A percentile compares a stretch with the other conserved stretches of the same genome.
Evolutionary conservation across 805 yeast genomes (phyloP).

Genomic region (Teunomyces barrocoloradensis): DNA sequence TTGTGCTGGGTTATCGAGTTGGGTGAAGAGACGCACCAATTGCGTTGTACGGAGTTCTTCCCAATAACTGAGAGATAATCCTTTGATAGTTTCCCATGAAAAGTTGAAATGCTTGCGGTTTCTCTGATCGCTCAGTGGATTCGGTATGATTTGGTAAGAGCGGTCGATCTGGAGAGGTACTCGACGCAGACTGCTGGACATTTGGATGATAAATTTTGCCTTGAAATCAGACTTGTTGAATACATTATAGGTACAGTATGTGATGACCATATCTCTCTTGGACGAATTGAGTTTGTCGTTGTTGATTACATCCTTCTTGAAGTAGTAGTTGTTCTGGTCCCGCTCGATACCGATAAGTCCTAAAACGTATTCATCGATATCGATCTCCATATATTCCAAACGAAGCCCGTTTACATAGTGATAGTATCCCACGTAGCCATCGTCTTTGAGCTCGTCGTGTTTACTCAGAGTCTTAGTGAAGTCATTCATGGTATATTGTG

Average conservation of each 20-base stretch:
- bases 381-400: constrained; percentile 15
- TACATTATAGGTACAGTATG: constrained; percentile 70
- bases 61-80: constrained; percentile 42
- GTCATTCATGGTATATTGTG: constrained; percentile 25
- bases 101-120: constrained; percentile 1
- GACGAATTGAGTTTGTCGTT: constrained; percentile 6
- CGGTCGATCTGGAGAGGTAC: constrained; percentile 34
- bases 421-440: constrained; percentile 39
- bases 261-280: constrained; percentile 38
- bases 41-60: constrained; percentile 58
- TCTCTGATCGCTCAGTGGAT: constrained; percentile 3
- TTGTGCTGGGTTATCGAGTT: constrained; percentile 51
- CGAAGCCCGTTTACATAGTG: constrained; percentile 39
- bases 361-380: constrained; percentile 29
- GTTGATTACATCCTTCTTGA: constrained; percentile 11
- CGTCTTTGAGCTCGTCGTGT: constrained; percentile 23
- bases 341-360: constrained; percentile 26
- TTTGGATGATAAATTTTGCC: constrained; percentile 48
- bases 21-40: constrained; percentile 52
- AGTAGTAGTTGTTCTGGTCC: constrained; percentile 13
- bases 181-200: constrained; percentile 7
- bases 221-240: constrained; percentile 74
- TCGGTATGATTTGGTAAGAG: constrained; percentile 25
- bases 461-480: constrained; percentile 15
- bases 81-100: constrained; percentile 12